These are phyloP conservation scores for Eragrostis tef DNA, from an alignment of 202 grass and related monocot genomes.

Conservation along the genomic window DNA sequence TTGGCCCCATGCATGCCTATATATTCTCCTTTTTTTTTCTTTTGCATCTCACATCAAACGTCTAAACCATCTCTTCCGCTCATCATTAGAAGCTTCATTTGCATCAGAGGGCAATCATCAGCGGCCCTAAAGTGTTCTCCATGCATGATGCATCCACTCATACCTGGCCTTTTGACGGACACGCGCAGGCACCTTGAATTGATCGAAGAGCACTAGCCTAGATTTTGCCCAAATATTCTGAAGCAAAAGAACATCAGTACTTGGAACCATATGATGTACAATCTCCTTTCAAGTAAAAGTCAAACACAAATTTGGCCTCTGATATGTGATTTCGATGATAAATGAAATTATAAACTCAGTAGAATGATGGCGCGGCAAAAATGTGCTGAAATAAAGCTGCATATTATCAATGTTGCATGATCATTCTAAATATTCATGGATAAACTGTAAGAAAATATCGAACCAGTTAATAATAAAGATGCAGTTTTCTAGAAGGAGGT, in stretches of 20 bases:
- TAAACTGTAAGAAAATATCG: background rate
- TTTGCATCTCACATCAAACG: conserved; percentile 47
- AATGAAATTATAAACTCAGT: background rate
- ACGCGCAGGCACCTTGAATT: conserved; percentile 45
- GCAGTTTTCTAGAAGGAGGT: background rate
- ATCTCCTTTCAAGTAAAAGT: too few species aligned
- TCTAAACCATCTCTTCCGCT: conserved; percentile 48
- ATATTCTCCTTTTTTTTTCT: background rate
- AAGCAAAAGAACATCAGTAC: conserved; percentile 35
- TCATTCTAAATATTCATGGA: background rate
- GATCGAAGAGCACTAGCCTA: conserved; percentile 54
- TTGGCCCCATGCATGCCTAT: conserved; percentile 49
- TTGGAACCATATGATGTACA: background rate
- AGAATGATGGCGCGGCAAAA: background rate
- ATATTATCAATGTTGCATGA: background rate
- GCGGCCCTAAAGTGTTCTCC: conserved; percentile 51
- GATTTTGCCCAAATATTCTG: conserved; percentile 55
- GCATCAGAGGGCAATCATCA: conserved; percentile 62
- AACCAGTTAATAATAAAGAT: background rate
- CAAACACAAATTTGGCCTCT: background rate
- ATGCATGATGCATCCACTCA: conserved; percentile 60
- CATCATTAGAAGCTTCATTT: conserved; percentile 63
- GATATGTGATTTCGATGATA: background rate
- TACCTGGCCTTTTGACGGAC: conserved; percentile 47
- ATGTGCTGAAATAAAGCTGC: background rate